Percentiles rank a stretch among this genome's conserved stretches.
Conservation (phyloP, 163 green algal species). For the Chlorella variabilis region DNA sequence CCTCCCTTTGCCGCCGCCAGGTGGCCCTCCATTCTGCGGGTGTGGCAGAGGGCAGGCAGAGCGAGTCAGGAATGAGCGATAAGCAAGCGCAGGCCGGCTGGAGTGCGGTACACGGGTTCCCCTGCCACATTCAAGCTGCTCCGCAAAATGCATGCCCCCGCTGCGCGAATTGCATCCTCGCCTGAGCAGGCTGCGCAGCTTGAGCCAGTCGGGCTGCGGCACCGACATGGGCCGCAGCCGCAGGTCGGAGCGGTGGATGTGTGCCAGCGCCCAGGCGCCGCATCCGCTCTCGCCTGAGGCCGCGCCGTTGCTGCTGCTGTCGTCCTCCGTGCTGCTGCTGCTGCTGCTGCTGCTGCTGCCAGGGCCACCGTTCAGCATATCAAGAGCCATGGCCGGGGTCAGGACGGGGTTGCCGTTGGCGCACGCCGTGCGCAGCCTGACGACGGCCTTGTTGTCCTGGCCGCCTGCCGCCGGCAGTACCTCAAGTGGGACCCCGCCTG, state of each 20-base stretch:
- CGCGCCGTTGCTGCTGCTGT: background rate
- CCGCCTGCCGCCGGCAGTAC: background rate
- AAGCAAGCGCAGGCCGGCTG: too few relatives aligned
- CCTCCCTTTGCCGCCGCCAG: background rate
- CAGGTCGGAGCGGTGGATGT: constrained; percentile 45
- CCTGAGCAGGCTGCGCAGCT: constrained; percentile 35
- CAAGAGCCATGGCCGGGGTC: constrained; percentile 15
- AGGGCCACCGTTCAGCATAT: constrained; percentile 13
- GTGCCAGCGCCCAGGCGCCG: background rate
- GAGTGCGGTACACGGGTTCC: too few relatives aligned
- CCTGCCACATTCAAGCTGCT: too few relatives aligned
- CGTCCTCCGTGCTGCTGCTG: background rate
- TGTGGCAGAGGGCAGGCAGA: background rate
- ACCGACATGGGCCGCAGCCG: constrained; percentile 2
- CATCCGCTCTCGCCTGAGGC: too few relatives aligned
- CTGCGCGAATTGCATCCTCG: background rate
- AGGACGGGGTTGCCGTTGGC: constrained; percentile 40
- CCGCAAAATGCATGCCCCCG: background rate
- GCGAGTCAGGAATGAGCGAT: background rate
- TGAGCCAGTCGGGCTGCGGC: constrained; percentile 26
- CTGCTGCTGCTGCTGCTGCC: background rate
- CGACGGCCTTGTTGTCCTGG: constrained; percentile 3
- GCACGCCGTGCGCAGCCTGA: constrained; percentile 37
- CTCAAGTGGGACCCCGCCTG: background rate
- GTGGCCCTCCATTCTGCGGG: constrained; percentile 39